Evolutionary conservation across 2,329 filamentous ascomycete genomes (phyloP).

Genomic region (Epichloe gansuensis): DNA sequence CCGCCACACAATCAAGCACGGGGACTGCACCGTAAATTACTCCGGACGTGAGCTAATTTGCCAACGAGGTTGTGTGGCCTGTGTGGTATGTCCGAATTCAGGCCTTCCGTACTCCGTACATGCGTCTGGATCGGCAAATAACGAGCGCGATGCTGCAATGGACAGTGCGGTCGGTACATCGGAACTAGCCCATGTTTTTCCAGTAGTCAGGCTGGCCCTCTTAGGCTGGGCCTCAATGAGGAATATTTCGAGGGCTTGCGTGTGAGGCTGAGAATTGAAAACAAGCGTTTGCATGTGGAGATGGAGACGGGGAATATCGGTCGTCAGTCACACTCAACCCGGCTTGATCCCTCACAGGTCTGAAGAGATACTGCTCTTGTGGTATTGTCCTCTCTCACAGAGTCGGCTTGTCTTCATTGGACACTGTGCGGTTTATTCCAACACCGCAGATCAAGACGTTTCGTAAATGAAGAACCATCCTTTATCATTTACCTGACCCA

Average conservation of each 20-base stretch:
- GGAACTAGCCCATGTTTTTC: neutral
- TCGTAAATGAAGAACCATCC: neutral
- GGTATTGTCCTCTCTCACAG: neutral
- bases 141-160: neutral
- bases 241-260: neutral
- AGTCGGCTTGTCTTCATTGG: neutral
- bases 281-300: neutral
- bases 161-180: neutral
- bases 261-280: neutral
- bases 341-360: neutral
- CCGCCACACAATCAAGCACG: neutral
- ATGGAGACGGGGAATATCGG: neutral
- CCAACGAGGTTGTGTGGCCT: neutral
- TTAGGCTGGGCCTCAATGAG: neutral
- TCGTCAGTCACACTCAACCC: neutral
- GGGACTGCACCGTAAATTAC: neutral
- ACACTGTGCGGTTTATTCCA: neutral
- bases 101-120: neutral
- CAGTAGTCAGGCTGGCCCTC: neutral
- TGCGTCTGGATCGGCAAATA: neutral
- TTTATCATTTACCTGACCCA: neutral
- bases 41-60: neutral
- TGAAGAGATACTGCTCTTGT: neutral
- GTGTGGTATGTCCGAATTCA: neutral
- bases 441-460: neutral